phyloP scores from a whole-genome alignment of 2,329 filamentous ascomycete species.

The Fusarium lyarnte region DNA sequence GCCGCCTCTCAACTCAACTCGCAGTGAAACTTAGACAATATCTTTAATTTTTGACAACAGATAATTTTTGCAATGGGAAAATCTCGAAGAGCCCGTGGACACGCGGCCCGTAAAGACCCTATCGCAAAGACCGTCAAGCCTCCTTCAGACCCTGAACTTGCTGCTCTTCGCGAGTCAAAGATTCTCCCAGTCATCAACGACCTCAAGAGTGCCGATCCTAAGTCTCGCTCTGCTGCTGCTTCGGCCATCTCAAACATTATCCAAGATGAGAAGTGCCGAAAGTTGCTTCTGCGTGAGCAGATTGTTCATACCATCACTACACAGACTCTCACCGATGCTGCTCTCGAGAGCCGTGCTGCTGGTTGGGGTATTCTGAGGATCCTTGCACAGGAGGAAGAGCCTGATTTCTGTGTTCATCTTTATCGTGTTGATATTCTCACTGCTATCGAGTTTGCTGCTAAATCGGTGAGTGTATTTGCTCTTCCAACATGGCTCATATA shows the following conservation, averaged over 20 bases:
- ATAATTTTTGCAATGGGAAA: conserved; percentile 63
- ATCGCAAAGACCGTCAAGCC: conserved; percentile 68
- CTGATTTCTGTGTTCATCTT: conserved; percentile 73
- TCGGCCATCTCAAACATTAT: conserved; percentile 69
- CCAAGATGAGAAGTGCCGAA: conserved; percentile 69
- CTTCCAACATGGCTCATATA: neutral
- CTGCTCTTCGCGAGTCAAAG: conserved; percentile 69
- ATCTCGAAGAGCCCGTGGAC: conserved; percentile 63
- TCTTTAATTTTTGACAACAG: neutral
- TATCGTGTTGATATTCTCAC: conserved; percentile 70
- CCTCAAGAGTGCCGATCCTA: conserved; percentile 67
- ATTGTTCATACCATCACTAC: conserved; percentile 70
- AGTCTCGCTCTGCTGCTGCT: conserved; percentile 68
- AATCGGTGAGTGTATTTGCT: conserved; percentile 54
- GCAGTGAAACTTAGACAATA: neutral
- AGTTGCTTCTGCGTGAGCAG: conserved; percentile 72
- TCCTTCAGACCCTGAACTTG: conserved; percentile 70
- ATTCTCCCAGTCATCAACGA: conserved; percentile 71
- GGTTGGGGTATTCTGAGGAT: conserved; percentile 74
- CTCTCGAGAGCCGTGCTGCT: conserved; percentile 69
- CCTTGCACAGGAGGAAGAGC: conserved; percentile 70
- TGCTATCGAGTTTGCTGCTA: conserved; percentile 66
- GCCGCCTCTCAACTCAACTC: neutral
- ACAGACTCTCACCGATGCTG: conserved; percentile 71
- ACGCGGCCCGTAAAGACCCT: conserved; percentile 62